Evolutionary conservation across 2,329 filamentous ascomycete genomes (phyloP), one percentile per base, ranked within the genome.

Genomic region (Rhinocladiella mackenziei): DNA sequence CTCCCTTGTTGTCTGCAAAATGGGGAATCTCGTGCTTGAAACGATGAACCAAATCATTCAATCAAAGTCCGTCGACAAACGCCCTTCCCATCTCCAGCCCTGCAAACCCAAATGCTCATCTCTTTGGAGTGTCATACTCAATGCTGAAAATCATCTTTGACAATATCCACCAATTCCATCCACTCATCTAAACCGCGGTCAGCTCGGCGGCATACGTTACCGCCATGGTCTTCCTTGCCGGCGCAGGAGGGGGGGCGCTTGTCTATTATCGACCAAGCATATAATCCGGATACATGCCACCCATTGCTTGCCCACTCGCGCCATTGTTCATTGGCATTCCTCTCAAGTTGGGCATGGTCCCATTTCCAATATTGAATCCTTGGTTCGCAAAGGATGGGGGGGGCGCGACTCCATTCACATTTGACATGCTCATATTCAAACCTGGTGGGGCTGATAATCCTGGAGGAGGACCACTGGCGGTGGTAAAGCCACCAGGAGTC

Each of bases 361-460:
- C 59, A 39, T 42, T 61, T 62, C 39, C 62, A 48, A 43, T 59
- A 51, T 22, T 18, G 23, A 48, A 39, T 10, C 46, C 51, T 40
- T 51, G 52, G 18, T 47, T 62, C 26, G 53, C 52, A 43, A 54
- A 53, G 14, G 47, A 30, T 3, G 50, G 17, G 10, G 51, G 25
- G 14, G 48, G 35, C 5, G 43, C 39, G 9, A 41, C 43, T 18
- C 58, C 50, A 46, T 44, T 48, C 40, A 51, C 43, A n/a, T 31
- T 34, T 2, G 39, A 14, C 55, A 66, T 54, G 11, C 61, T 61
- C 55, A 65, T 64, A 10, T 69, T 72, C 23, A 91, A 71, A 9
- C 86, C 86, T 2, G 87, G 86, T 10, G 89, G 89, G 5, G 80
- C 81, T 1, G 79, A 64, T 6, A 96, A 75, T 2, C 89, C 89